Evolutionary conservation across 306 rosid genomes (phyloP), one percentile per base, ranked within the genome.

Genomic region (Medicago ruthenica): DNA sequence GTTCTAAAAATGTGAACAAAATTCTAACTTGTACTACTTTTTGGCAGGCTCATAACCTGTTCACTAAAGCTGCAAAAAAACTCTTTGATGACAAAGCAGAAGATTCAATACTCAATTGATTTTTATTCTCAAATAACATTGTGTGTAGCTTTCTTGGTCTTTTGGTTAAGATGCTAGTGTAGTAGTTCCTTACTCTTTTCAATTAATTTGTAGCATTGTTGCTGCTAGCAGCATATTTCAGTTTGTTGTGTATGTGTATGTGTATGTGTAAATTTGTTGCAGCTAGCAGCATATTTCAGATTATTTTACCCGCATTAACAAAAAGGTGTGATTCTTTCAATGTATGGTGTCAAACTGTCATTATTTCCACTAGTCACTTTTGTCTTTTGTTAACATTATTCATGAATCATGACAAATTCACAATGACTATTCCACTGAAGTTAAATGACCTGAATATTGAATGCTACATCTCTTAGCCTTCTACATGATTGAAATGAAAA

Each of bases 41-140:
- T 31, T 67, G 65, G 21, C 91, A 94, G 97, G 89, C 81, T 21
- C 81, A 86, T 16, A 88, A 87, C 73, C 55, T 94, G 82, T 88
- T 94, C 79, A 88, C 78, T 71, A 86, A 76, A 86, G 92, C 96
- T 61, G 93, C 96, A 17, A 84, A 68, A 14, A 93, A 81, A 1
- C 64, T 90, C 51, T 84, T 94, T 31, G 93, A 90, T 60, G 79
- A 85, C 5, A 83, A 79, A 80, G 71, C 76, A 54, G 85, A 80
- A 83, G 73, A 79, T 47, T 76, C 88, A 72, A 70, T 76, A 8
- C 15, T 71, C 31, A 20, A 21, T 66, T 85, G 78, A 83, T 44
- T 70, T 73, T 44, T 67, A 40, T 21, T 72, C 37, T 24, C 53
- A 21, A 50, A 14, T 21, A 69, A 53, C 0, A 8, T 17, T 44